phyloP scores from a whole-genome alignment of 2,329 filamentous ascomycete genomes.

The Lasiodiplodia gonubiensis region DNA sequence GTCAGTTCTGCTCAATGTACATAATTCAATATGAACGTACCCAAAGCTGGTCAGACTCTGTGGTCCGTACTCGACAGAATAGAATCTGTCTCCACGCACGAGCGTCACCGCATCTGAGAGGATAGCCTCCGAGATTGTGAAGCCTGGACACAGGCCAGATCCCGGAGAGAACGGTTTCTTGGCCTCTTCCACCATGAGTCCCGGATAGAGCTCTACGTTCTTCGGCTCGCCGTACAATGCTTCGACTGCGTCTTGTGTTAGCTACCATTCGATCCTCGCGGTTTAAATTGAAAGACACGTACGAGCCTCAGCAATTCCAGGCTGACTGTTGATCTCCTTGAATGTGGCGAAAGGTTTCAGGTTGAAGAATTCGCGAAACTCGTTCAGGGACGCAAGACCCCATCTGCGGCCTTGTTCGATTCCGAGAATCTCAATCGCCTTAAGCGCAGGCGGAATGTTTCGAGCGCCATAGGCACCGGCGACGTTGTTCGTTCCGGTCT shows the following conservation, averaged over 20 bases:
- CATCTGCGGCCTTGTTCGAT: slow-evolving; percentile 75
- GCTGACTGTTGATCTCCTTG: slow-evolving; percentile 73
- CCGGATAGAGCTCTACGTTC: slow-evolving; percentile 65
- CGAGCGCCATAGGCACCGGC: slow-evolving; percentile 60
- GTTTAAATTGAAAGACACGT: background rate
- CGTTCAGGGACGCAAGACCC: slow-evolving; percentile 76
- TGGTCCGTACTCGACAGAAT: slow-evolving; percentile 39
- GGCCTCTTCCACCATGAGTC: slow-evolving; percentile 61
- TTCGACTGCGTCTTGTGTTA: slow-evolving; percentile 40
- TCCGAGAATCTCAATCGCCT: slow-evolving; percentile 69
- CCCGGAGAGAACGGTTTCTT: slow-evolving; percentile 59
- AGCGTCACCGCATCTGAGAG: slow-evolving; percentile 55
- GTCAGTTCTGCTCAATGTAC: background rate
- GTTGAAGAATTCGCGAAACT: slow-evolving; percentile 78
- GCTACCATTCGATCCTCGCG: background rate
- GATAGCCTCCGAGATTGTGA: slow-evolving; percentile 62
- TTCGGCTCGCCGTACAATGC: slow-evolving; percentile 57
- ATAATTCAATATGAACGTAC: background rate
- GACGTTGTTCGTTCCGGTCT: slow-evolving; percentile 45
- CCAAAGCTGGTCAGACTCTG: slow-evolving; percentile 40
- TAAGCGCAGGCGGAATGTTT: slow-evolving; percentile 54
- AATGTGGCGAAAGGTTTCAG: slow-evolving; percentile 74
- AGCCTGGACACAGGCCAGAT: slow-evolving; percentile 56
- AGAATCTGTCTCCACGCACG: slow-evolving; percentile 35
- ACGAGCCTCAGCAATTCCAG: slow-evolving; percentile 48